Percentiles rank a stretch among this genome's conserved stretches.
phyloP scores from a whole-genome alignment of 106 monocot species.

The Chionographis japonica region DNA sequence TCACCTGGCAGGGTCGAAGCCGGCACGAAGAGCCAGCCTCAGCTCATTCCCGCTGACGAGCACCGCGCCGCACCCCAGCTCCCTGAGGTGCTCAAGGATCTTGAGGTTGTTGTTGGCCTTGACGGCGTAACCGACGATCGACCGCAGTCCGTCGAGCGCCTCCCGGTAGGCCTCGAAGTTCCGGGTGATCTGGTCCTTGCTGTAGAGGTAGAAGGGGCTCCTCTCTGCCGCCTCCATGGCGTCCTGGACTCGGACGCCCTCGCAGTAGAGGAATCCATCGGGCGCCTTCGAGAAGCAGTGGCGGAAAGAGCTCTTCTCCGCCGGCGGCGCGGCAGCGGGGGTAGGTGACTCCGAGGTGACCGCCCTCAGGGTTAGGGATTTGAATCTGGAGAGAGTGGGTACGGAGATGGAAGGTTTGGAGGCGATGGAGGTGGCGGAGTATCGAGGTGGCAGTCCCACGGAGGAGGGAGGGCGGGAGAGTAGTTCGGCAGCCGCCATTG shows the following conservation, averaged over 20 bases:
- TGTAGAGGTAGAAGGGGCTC: constrained; percentile 92
- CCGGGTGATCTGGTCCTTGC: constrained; percentile 86
- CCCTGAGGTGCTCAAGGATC: constrained; percentile 68
- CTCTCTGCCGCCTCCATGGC: constrained; percentile 56
- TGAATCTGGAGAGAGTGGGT: background rate
- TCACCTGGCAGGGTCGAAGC: constrained; percentile 84
- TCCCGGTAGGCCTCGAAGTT: constrained; percentile 77
- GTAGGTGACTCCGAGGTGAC: constrained; percentile 1
- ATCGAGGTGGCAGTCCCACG: constrained; percentile 4
- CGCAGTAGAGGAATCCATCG: constrained; percentile 77
- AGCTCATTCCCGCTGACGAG: constrained; percentile 96
- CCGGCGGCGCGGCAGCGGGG: background rate
- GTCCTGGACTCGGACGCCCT: constrained; percentile 63
- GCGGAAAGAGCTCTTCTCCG: background rate
- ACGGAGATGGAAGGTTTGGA: constrained; percentile 10
- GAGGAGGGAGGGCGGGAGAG: constrained; percentile 8
- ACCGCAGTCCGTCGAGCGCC: constrained; percentile 69
- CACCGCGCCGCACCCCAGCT: constrained; percentile 82
- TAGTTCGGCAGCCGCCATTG: constrained; percentile 31
- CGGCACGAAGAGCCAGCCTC: constrained; percentile 68
- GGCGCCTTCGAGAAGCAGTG: constrained; percentile 53
- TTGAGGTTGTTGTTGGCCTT: constrained; percentile 97
- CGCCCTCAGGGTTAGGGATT: constrained; percentile 3
- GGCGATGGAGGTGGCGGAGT: background rate
- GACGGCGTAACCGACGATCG: constrained; percentile 83